phyloP scores from a whole-genome alignment of 192 early-diverging fungal species.

The Rhizophagus prolifer region DNA sequence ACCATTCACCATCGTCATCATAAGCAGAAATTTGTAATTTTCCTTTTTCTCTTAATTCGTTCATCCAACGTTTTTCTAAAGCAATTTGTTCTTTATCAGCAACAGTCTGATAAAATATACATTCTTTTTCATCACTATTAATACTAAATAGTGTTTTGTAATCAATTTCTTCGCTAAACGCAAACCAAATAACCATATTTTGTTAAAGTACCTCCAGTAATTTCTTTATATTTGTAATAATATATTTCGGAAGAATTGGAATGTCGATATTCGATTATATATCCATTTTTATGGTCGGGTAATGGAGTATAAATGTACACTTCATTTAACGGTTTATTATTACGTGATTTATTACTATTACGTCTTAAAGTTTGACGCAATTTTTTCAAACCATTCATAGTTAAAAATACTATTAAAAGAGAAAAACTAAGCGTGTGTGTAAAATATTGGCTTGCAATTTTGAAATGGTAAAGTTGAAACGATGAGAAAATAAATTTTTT shows the following conservation, averaged over 20 bases:
- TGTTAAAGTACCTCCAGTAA: conserved; percentile 13
- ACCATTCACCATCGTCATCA: conserved; percentile 10
- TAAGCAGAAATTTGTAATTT: not conserved
- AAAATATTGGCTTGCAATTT: too few species aligned
- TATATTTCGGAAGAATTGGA: not conserved
- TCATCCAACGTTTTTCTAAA: conserved; percentile 15
- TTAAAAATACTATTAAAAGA: too few species aligned
- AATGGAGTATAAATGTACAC: conserved; percentile 4
- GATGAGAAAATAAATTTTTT: not conserved
- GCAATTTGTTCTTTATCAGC: conserved; percentile 25
- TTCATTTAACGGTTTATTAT: not conserved
- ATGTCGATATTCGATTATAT: conserved; percentile 25
- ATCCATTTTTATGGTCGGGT: conserved; percentile 1
- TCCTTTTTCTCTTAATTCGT: not conserved
- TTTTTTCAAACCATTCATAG: not conserved
- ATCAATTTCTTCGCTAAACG: not conserved
- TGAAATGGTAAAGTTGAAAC: not conserved
- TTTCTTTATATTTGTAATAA: conserved; percentile 26
- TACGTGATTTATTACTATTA: not conserved
- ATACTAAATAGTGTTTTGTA: not conserved
- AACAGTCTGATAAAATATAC: conserved; percentile 26
- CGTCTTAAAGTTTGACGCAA: not conserved
- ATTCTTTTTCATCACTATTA: conserved; percentile 20
- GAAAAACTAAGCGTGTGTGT: not conserved
- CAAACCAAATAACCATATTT: conserved; percentile 3